Evolutionary conservation across 2,329 filamentous ascomycete species (phyloP).

Genomic region (Cladophialophora immunda): DNA sequence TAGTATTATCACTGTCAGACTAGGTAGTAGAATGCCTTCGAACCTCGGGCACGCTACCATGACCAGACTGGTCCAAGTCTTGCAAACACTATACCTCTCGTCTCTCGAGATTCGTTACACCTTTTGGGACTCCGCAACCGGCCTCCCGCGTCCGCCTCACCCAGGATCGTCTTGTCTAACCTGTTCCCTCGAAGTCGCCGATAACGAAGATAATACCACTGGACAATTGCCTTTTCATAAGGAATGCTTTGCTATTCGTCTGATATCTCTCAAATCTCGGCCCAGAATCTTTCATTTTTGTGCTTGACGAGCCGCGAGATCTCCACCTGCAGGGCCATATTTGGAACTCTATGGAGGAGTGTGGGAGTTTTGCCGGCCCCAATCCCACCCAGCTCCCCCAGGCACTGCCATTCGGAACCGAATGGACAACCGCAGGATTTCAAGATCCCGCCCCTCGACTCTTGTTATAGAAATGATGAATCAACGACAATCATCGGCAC

Average conservation of each 20-base stretch:
- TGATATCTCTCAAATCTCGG: not conserved
- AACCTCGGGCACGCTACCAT: not conserved
- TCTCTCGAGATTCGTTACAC: not conserved
- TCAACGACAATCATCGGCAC: not conserved
- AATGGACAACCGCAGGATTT: not conserved
- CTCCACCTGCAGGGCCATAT: slow-evolving; percentile 6
- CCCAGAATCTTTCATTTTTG: not conserved
- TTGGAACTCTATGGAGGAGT: slow-evolving; percentile 8
- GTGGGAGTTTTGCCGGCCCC: not conserved
- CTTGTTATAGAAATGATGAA: not conserved
- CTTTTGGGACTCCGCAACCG: slow-evolving; percentile 1
- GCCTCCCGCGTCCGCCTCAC: not conserved
- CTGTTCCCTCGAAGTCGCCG: slow-evolving; percentile 9
- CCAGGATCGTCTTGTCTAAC: not conserved
- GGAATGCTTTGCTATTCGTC: not conserved
- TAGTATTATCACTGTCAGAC: not conserved
- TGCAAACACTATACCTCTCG: not conserved
- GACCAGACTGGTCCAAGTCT: not conserved
- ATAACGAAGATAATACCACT: not conserved
- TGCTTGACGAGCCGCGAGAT: not conserved
- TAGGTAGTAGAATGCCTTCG: not conserved
- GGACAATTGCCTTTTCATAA: not conserved
- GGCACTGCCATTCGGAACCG: not conserved
- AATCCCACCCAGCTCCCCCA: not conserved
- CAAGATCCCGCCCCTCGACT: not conserved